Percentiles rank a stretch among this genome's conserved stretches.
phyloP scores from a whole-genome alignment of 2,329 filamentous ascomycete genomes.

The Scopulariopsis brevicaulis region DNA sequence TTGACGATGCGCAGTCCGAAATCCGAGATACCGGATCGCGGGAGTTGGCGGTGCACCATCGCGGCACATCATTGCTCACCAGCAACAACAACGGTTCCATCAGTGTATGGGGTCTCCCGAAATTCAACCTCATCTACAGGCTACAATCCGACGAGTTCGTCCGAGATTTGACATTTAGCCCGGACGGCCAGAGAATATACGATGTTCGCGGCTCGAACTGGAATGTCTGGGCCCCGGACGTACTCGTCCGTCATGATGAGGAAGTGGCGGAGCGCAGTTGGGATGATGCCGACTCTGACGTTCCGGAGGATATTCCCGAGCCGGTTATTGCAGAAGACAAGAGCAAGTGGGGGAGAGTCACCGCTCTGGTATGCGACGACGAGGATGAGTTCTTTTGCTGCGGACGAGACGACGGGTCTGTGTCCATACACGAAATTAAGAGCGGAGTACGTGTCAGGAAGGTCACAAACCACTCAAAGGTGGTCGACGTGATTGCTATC shows the following conservation, averaged over 20 bases:
- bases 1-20: background rate
- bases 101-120: background rate
- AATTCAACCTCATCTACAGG: slow-evolving; percentile 1
- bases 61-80: background rate
- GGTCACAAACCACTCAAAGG: background rate
- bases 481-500: background rate
- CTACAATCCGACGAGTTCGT: background rate
- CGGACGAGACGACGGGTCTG: background rate
- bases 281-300: background rate
- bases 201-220: background rate
- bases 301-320: background rate
- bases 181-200: background rate
- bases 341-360: background rate
- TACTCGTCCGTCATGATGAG: background rate
- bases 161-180: background rate
- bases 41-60: background rate
- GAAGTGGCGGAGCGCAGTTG: background rate
- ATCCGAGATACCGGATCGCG: background rate
- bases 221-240: background rate
- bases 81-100: background rate
- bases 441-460: background rate
- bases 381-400: slow-evolving; percentile 1
- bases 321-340: background rate
- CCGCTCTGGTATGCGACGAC: background rate
- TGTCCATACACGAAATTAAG: slow-evolving; percentile 1